A percentile compares a stretch with the other conserved stretches of the same genome.
Evolutionary conservation across 2,329 filamentous ascomycete genomes (phyloP).

Genomic region (Xenosphaeropsis pyriputrescens): DNA sequence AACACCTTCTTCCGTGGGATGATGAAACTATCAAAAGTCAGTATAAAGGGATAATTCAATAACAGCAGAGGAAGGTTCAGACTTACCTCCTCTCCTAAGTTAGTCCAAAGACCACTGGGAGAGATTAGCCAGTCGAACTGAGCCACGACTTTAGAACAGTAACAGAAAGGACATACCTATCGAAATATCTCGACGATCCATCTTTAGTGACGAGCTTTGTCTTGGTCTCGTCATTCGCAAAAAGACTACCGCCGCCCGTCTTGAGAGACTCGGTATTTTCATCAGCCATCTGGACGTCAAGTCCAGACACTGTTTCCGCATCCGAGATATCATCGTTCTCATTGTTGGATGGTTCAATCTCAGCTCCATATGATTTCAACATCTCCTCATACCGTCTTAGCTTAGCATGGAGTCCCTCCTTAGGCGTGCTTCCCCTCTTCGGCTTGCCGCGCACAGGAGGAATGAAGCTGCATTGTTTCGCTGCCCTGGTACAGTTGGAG

Average conservation of each 20-base stretch:
- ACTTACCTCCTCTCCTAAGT: too few species aligned
- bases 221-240: constrained; percentile 5
- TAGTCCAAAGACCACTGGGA: constrained; percentile 8
- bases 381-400: constrained; percentile 15
- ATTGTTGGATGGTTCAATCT: constrained; percentile 11
- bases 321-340: constrained; percentile 7
- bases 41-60: too few species aligned
- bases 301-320: constrained; percentile 8
- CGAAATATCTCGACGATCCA: constrained; percentile 13
- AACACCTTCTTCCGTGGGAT: too few species aligned
- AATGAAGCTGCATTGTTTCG: constrained; percentile 38
- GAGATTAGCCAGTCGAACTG: constrained; percentile 8
- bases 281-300: constrained; percentile 7
- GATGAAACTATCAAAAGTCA: too few species aligned
- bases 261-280: constrained; percentile 3
- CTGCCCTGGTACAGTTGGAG: constrained; percentile 49
- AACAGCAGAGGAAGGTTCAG: too few species aligned
- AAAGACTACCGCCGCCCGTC: not conserved
- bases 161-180: constrained; percentile 14
- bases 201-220: constrained; percentile 10
- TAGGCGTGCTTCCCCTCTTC: constrained; percentile 31
- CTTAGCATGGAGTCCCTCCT: constrained; percentile 14
- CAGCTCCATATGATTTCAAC: constrained; percentile 11
- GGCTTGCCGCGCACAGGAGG: constrained; percentile 41
- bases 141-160: not conserved